A percentile compares a stretch with the other conserved stretches of the same genome.
Evolutionary conservation across 305 asterid genomes (phyloP).

Genomic region (Fraxinus nigra): DNA sequence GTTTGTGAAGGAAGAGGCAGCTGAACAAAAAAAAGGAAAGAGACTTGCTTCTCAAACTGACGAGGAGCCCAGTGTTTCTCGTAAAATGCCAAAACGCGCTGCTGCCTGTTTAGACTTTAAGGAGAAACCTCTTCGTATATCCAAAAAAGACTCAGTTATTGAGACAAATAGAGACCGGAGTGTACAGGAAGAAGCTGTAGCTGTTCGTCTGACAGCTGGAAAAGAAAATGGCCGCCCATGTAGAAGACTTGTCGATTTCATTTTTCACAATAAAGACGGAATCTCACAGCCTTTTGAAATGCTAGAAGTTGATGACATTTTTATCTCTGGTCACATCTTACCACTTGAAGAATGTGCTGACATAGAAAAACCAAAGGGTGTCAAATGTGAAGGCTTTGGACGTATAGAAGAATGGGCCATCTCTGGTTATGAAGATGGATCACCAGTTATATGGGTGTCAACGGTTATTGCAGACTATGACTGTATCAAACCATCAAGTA

Average conservation of each 20-base stretch:
- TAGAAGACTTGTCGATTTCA: conserved; percentile 70
- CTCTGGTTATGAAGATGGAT: conserved; percentile 95
- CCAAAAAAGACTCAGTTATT: conserved; percentile 49
- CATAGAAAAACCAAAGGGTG: conserved; percentile 58
- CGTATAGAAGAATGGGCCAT: conserved; percentile 95
- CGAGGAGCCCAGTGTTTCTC: conserved; percentile 40
- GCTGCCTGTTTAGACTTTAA: conserved; percentile 80
- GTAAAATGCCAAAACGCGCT: conserved; percentile 81
- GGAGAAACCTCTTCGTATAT: conserved; percentile 53
- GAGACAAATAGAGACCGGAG: conserved; percentile 53
- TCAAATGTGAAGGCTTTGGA: conserved; percentile 85
- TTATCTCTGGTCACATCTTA: conserved; percentile 63
- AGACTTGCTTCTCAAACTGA: conserved; percentile 37
- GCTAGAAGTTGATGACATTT: conserved; percentile 79
- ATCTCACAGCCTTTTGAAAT: conserved; percentile 75
- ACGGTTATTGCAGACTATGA: conserved; percentile 87
- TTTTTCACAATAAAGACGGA: conserved; percentile 68
- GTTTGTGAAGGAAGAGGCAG: conserved; percentile 37
- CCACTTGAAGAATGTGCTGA: conserved; percentile 66
- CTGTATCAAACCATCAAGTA: conserved; percentile 70
- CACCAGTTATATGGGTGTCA: conserved; percentile 79
- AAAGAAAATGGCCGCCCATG: conserved; percentile 66
- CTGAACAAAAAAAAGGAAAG: conserved; percentile 46
- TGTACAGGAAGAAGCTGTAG: conserved; percentile 72
- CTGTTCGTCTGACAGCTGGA: conserved; percentile 70